Conservation (phyloP, 1,284 basidiomycete genomes). For the Neotropicomus parvogracilis region DNA sequence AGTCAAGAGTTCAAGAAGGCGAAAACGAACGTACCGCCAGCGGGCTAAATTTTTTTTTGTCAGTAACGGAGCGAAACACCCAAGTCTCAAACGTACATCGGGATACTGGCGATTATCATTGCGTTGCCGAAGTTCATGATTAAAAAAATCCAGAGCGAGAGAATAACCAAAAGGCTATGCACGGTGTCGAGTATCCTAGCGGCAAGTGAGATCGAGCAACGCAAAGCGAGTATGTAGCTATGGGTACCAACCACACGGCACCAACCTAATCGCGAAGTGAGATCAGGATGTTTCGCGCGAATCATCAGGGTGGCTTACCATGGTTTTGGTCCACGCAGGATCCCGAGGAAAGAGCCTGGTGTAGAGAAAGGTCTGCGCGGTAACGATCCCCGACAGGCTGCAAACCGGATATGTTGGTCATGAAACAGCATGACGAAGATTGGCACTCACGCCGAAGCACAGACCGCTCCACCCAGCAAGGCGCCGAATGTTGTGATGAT, state of each 20-base stretch:
- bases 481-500: conserved; percentile 39
- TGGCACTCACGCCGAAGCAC: conserved; percentile 36
- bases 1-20: background rate
- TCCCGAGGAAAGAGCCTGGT: conserved; percentile 42
- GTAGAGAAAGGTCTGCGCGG: conserved; percentile 42
- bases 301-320: conserved; percentile 33
- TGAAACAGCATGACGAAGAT: background rate
- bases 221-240: background rate
- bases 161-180: conserved; percentile 29
- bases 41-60: conserved; percentile 30
- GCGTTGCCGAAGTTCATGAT: conserved; percentile 29
- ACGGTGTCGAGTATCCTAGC: conserved; percentile 25
- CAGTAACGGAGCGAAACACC: background rate
- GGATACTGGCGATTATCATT: conserved; percentile 24
- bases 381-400: conserved; percentile 45
- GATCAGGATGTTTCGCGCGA: background rate
- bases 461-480: conserved; percentile 41
- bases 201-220: conserved; percentile 3
- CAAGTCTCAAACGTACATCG: conserved; percentile 18
- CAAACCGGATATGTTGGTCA: background rate
- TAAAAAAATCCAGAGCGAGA: conserved; percentile 32
- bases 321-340: conserved; percentile 28
- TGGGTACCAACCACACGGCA: conserved; percentile 22
- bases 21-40: conserved; percentile 38
- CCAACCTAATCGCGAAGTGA: conserved; percentile 22